A percentile compares a stretch with the other conserved stretches of the same genome.
These are phyloP conservation scores for Aegilops bicornis DNA, from an alignment of 176 grass and related monocot genomes.

Conservation along the genomic window DNA sequence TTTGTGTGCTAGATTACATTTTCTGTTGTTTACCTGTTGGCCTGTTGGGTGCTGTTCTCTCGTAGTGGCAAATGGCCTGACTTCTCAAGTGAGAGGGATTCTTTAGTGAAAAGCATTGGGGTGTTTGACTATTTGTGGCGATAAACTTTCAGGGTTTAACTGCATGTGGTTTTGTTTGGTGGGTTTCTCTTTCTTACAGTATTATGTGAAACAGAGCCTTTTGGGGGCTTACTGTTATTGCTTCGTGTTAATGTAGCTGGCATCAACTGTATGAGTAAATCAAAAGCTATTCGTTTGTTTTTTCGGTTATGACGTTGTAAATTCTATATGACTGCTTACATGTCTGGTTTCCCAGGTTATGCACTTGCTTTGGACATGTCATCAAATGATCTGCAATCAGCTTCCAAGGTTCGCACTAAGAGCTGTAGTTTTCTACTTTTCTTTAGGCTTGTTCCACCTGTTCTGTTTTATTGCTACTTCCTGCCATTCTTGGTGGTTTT, in stretches of 20 bases:
- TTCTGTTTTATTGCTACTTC: not conserved
- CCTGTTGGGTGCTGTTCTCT: not conserved
- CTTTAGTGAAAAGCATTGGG: not conserved
- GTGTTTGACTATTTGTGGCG: not conserved
- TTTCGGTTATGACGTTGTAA: not conserved
- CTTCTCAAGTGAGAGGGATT: not conserved
- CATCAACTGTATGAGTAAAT: not conserved
- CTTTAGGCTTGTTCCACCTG: not conserved
- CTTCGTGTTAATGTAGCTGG: not conserved
- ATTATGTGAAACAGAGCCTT: not conserved
- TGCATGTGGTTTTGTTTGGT: not conserved
- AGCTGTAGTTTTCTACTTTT: not conserved
- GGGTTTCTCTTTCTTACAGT: slow-evolving; percentile 9
- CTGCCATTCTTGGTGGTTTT: slow-evolving; percentile 4
- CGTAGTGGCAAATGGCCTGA: not conserved
- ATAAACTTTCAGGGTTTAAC: not conserved
- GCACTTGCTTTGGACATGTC: slow-evolving; percentile 98
- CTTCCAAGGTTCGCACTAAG: slow-evolving; percentile 52
- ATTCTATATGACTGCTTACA: not conserved
- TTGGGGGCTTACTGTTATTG: not conserved
- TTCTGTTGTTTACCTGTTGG: not conserved
- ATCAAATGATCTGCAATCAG: slow-evolving; percentile 78
- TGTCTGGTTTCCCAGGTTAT: slow-evolving; percentile 61
- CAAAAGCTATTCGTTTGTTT: not conserved
- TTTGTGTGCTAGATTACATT: not conserved